These are phyloP conservation scores for Wallacemonas collosoma DNA, from an alignment of 208 protist species.

Conservation along the genomic window DNA sequence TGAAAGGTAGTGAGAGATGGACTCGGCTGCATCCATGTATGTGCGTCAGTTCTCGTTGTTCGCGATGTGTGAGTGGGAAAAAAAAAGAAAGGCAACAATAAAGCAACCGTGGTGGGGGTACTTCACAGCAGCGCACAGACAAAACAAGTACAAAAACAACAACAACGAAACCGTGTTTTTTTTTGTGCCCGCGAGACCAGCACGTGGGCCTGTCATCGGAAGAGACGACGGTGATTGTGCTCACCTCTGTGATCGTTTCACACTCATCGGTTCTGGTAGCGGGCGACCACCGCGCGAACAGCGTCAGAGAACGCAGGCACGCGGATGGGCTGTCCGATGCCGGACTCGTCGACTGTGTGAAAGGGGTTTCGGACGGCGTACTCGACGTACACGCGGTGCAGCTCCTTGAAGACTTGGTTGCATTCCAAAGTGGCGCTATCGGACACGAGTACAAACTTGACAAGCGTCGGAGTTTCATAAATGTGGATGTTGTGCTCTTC, in stretches of 20 bases:
- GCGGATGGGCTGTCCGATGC: slow-evolving; percentile 86
- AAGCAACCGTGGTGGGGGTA: neutral
- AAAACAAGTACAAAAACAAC: slow-evolving; percentile 18
- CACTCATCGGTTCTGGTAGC: slow-evolving; percentile 37
- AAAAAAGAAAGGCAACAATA: neutral
- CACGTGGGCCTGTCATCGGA: no score
- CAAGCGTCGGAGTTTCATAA: slow-evolving; percentile 75
- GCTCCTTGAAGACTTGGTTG: slow-evolving; percentile 56
- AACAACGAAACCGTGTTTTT: slow-evolving; percentile 15
- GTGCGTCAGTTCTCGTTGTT: no score
- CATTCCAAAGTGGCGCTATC: slow-evolving; percentile 69
- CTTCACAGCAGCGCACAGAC: neutral
- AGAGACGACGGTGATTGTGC: no score
- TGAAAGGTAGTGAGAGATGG: no score
- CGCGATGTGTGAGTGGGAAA: no score
- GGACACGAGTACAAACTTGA: slow-evolving; percentile 81
- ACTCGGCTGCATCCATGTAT: no score
- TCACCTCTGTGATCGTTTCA: neutral
- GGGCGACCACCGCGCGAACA: slow-evolving; percentile 41
- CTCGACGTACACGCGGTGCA: slow-evolving; percentile 74
- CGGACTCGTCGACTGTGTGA: slow-evolving; percentile 81
- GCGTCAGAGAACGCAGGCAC: slow-evolving; percentile 79
- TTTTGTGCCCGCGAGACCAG: neutral
- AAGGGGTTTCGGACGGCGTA: slow-evolving; percentile 86
- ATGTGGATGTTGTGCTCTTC: slow-evolving; percentile 89